Evolutionary conservation across 75 land plant genomes (phyloP).

Genomic region (Chamaecyparis obtusa): DNA sequence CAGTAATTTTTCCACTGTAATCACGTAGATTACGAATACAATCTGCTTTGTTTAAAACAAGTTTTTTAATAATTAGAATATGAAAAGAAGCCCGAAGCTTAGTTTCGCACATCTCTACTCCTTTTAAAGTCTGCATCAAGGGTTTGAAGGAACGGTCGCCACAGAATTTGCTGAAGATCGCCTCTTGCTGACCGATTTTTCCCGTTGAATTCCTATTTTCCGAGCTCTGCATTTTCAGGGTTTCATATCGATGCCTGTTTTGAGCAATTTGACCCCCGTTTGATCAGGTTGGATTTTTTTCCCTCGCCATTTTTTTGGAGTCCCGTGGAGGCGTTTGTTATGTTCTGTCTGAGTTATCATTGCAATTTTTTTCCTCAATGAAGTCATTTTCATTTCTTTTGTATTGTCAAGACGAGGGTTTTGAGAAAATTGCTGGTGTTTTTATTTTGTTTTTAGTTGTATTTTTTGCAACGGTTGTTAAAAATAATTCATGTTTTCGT

Average conservation of each 20-base stretch:
- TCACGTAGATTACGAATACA: no score
- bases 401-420: background rate
- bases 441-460: background rate
- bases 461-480: background rate
- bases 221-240: background rate
- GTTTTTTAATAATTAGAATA: no score
- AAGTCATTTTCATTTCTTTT: background rate
- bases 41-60: no score
- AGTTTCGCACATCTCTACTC: background rate
- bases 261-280: background rate
- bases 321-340: background rate
- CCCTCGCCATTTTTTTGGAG: background rate
- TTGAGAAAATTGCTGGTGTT: background rate
- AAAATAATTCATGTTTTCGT: background rate
- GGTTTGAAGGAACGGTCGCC: background rate
- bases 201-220: background rate
- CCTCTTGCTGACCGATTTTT: background rate
- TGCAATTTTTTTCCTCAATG: background rate
- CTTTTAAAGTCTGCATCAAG: background rate
- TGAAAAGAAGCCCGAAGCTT: background rate
- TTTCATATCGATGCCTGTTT: constrained; percentile 6
- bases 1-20: no score
- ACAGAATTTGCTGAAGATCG: background rate
- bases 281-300: constrained; percentile 1
- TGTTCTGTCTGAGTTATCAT: background rate